Evolutionary conservation across 768 basidiomycete species (phyloP), one percentile per base, ranked within the genome.

Genomic region (Leccinum arenicola): DNA sequence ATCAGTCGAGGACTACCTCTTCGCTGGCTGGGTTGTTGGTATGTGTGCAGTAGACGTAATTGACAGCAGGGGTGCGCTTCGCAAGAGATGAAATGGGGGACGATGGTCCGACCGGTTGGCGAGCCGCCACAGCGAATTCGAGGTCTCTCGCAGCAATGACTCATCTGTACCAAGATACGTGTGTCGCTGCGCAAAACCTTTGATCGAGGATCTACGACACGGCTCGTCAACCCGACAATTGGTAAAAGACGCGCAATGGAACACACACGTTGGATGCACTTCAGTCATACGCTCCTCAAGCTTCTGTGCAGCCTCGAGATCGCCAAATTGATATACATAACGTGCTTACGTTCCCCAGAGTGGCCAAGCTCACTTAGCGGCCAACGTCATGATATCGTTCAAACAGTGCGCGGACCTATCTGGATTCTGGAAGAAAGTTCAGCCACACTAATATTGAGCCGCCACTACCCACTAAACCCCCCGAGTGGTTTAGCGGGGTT

Each of bases 311-410:
- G 91, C 89, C 45, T 91, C 87, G 36, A 95, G 78, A 73, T 95
- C 93, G n/a, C 93, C 93, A 68, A 91, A 98, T 67, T 92, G 88
- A 75, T 95, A 98, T 73, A 97, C 93, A 75, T 96, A 96, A 56
- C 89, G 82, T 4, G 94, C 88, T 96, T 95, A 98, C 48, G 92
- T 84, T 68, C 97, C 94, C 95, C 95, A 98, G 15, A 98, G 80
- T 0, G 89, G 87, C 38, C 91, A 80, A 14, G 93, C 92, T 45
- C 85, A 84, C 49, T 92, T 90, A 8, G 90, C 76, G 12, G 88
- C 74, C 71, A 97, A 93, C 6, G 82, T 88, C 15, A 80, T 73
- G 25, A 96, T 89, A 10, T 27, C 91, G 85, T 70, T 99, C 96
- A 69, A 99, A 99, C 27, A 98, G 77, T 0, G 96, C 96, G 56